Base-by-base conservation (phyloP, 2,329 filamentous ascomycete genomes). In the Alternaria panax region DNA sequence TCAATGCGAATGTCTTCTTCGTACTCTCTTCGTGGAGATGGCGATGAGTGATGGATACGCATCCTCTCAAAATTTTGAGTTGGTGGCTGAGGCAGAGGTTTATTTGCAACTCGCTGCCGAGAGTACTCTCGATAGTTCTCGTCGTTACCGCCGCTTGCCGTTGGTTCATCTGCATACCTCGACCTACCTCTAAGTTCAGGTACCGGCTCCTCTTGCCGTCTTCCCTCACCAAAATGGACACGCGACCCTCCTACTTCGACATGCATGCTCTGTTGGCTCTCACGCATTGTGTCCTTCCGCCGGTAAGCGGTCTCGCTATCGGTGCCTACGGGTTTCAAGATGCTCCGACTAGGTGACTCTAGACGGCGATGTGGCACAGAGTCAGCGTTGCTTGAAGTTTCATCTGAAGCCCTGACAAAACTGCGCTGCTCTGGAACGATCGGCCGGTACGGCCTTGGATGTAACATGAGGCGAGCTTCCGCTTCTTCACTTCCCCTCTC, bases 231-330 rank as follows among this genome's bases (percentile, higher is more conserved):
- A 43, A 77, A 78, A 18, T 71, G 73, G 16, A 78, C 75, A 41
- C 66, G 66, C 18, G 68, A 67, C 2, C 68, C 68, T 22, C 69
- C 74, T 2, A 74, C 54, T 59, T 76, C 72, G n/a, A 73, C 74
- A 16, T 59, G 55, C 22, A 64, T 73, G 53, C 72, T 74, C 22
- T 74, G 70, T 5, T 67, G 62, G 34, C 69, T 76, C 6, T 65
- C 62, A 22, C 64, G 64, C 58, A 69, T 58, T 14, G 41, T 59
- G 18, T 51, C 58, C n/a, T 59, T 60, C n/a, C 64, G 62, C 2
- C 61, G 61, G 42, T 65, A 61, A 0, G 60, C 45, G 4, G 66
- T 70, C 27, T 74, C 66, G 16, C 56, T 64, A 30, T 63, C 63
- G 30, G 61, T 57, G 7, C 62, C 62, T 1, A 62, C 8, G 11